Base-by-base conservation (phyloP, 1,139 yeast genomes). In the Candida sojae region DNA sequence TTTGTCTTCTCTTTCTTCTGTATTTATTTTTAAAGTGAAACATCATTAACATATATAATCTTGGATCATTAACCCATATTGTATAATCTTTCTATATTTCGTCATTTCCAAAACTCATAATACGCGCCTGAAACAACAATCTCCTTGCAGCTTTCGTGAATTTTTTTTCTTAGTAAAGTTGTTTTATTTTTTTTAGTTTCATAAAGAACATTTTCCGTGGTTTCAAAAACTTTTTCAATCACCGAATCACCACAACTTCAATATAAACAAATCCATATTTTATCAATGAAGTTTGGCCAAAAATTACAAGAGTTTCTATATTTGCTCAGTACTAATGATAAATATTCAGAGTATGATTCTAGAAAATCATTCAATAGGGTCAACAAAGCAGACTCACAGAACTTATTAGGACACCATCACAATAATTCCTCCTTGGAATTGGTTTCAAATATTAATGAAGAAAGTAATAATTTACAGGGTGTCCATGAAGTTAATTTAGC, bases 321-420 rank as follows among this genome's bases (percentile, higher is more conserved):
- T 63, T 79, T 86, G 13, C 66, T 84, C 49, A 80, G 83, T 45
- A 83, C 90, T 5, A 79, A 75, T 50, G 90, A 85, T 58, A 82
- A 85, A 59, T 85, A 85, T 60, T 84, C 90, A 0, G 90, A 84
- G 53, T 85, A 73, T 59, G 80, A 82, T 55, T 74, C 85, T 6
- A 70, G 79, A 36, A 73, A 75, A 53, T 73, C 79, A 6, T 75
- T 75, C 61, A 75, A 75, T 57, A 60, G 80, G 30, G 55, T 75
- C 46, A 73, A 75, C 56, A 72, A 68, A 51, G 79, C 80, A 6
- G 76, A 70, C 30, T 57, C 64, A 2, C 72, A 71, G 49, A 61
- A 64, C n/a, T 64, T 67, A 38, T 57, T 71, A 38, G 46, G 44
- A 33, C 68, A 69, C 50, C 68, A 66, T 44, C 64, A 62, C 52